These are phyloP conservation scores for Westerdykella sp. DNA, from an alignment of 2,329 filamentous ascomycete species.

Conservation along the genomic window DNA sequence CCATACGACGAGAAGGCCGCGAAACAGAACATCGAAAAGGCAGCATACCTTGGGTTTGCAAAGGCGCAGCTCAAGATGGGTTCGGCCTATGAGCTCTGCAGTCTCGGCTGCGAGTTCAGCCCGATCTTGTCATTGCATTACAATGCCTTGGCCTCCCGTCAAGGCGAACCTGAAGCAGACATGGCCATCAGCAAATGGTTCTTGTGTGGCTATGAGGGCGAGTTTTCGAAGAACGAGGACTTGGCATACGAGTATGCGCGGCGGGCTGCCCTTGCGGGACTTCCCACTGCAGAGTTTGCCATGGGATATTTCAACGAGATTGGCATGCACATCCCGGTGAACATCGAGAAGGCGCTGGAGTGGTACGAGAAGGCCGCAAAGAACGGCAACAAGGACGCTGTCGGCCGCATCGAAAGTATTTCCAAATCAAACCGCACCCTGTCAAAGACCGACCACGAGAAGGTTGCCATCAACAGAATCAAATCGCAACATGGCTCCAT, in stretches of 20 bases:
- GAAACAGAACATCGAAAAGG: constrained; percentile 88
- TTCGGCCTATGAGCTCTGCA: constrained; percentile 87
- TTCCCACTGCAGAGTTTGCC: constrained; percentile 90
- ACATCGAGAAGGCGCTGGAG: constrained; percentile 70
- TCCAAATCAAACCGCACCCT: constrained; percentile 68
- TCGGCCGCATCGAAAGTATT: constrained; percentile 74
- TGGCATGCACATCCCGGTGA: constrained; percentile 82
- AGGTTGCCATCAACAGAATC: constrained; percentile 81
- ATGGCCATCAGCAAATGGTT: constrained; percentile 99
- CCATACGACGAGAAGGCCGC: constrained; percentile 66
- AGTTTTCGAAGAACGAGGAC: constrained; percentile 94
- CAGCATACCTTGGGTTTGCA: constrained; percentile 89
- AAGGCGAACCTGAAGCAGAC: constrained; percentile 88
- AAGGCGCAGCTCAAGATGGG: constrained; percentile 98
- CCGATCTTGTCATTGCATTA: constrained; percentile 91
- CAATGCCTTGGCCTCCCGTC: constrained; percentile 84
- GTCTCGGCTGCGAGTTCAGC: constrained; percentile 90
- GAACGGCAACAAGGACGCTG: constrained; percentile 86
- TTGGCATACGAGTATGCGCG: constrained; percentile 87
- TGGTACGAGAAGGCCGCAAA: constrained; percentile 91
- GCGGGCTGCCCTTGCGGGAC: constrained; percentile 71
- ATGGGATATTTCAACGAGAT: constrained; percentile 98
- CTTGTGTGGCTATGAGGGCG: constrained; percentile 83
- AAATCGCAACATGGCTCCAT: constrained; percentile 52
- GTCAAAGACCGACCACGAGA: constrained; percentile 87